Evolutionary conservation across 140 eudicot genomes (phyloP).

Genomic region (Senecio squalidus): DNA sequence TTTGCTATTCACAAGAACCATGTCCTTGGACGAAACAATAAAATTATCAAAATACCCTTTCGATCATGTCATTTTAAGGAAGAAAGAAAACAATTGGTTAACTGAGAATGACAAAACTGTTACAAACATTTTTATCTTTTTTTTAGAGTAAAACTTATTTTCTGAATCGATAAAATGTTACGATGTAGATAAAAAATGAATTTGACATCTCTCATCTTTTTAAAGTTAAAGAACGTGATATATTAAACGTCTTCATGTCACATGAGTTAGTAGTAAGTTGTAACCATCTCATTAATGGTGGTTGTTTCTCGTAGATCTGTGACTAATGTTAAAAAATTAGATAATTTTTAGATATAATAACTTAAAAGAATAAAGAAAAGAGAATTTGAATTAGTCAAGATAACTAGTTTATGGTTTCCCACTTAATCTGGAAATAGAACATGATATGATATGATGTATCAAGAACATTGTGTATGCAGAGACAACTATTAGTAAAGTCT

Average conservation of each 20-base stretch:
- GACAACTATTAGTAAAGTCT: neutral
- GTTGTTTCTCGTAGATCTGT: slow-evolving; percentile 33
- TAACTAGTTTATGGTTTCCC: slow-evolving; percentile 32
- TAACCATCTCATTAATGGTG: slow-evolving; percentile 28
- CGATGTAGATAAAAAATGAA: no score
- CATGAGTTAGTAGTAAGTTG: slow-evolving; percentile 34
- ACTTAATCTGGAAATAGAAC: slow-evolving; percentile 18
- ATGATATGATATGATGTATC: slow-evolving; percentile 28
- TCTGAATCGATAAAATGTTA: no score
- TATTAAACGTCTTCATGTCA: slow-evolving; percentile 25
- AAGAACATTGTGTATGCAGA: slow-evolving; percentile 13
- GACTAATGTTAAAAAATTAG: neutral
- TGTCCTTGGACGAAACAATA: no score
- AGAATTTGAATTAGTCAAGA: slow-evolving; percentile 26
- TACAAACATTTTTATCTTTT: no score
- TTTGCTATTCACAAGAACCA: no score
- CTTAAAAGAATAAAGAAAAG: neutral
- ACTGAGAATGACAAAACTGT: no score
- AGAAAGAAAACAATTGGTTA: no score
- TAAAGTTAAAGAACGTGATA: slow-evolving; percentile 6
- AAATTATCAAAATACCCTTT: no score
- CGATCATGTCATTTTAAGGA: no score
- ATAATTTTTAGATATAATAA: neutral
- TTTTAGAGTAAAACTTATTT: no score
- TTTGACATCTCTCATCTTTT: no score